Evolutionary conservation across 2,329 filamentous ascomycete species (phyloP).

Genomic region (Fusarium anguioides): DNA sequence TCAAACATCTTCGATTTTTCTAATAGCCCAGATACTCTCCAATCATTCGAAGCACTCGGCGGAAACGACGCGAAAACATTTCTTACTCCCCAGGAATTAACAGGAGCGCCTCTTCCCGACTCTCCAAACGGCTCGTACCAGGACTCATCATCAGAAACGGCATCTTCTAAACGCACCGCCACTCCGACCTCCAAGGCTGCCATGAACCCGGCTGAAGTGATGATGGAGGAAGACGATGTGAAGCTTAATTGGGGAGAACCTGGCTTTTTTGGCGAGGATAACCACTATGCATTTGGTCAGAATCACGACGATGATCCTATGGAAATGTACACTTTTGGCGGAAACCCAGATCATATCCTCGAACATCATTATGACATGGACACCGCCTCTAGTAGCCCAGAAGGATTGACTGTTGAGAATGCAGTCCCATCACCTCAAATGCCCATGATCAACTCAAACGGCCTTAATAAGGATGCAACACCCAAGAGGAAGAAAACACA

Average conservation of each 20-base stretch:
- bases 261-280: conserved; percentile 54
- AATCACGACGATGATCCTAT: conserved; percentile 42
- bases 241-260: conserved; percentile 58
- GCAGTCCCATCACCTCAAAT: conserved; percentile 58
- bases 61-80: conserved; percentile 48
- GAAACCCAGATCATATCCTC: conserved; percentile 55
- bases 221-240: conserved; percentile 57
- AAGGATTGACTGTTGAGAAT: conserved; percentile 45
- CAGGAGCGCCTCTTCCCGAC: conserved; percentile 55
- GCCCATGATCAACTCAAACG: conserved; percentile 54
- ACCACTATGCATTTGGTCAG: conserved; percentile 51
- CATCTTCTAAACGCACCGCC: conserved; percentile 59
- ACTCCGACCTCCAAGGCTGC: conserved; percentile 59
- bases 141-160: conserved; percentile 65
- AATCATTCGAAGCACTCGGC: conserved; percentile 49
- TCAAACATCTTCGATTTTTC: conserved; percentile 52
- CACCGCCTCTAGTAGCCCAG: conserved; percentile 68
- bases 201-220: conserved; percentile 54
- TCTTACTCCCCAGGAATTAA: conserved; percentile 50
- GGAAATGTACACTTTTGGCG: conserved; percentile 49
- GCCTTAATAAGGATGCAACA: conserved; percentile 43
- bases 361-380: conserved; percentile 67
- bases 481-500: conserved; percentile 42
- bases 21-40: conserved; percentile 53
- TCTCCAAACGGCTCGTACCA: conserved; percentile 57